A percentile compares a stretch with the other conserved stretches of the same genome.
Conservation (phyloP, 352 stramenopile genomes). For the Globisporangium lucens region DNA sequence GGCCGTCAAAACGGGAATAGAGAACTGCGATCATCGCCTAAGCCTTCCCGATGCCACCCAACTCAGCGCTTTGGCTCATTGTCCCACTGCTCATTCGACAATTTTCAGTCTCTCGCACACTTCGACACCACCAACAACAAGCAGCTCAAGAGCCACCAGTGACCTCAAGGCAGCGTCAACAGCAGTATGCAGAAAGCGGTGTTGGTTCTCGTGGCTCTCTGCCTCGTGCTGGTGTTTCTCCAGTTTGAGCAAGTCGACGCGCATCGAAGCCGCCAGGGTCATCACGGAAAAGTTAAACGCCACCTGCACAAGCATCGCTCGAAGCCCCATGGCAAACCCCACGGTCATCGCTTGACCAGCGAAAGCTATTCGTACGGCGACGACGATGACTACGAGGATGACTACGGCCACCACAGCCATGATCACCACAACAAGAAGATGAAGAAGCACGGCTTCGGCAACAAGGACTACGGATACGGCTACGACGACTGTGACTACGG, state of each 20-base stretch:
- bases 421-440: too few relatives aligned
- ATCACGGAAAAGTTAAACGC: background rate
- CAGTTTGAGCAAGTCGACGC: background rate
- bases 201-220: background rate
- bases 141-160: too few relatives aligned
- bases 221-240: background rate
- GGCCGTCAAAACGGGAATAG: too few relatives aligned
- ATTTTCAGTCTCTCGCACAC: background rate
- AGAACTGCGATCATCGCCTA: too few relatives aligned
- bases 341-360: background rate
- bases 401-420: too few relatives aligned
- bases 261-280: background rate
- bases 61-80: too few relatives aligned
- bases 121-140: background rate
- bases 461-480: too few relatives aligned
- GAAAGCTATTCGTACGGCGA: background rate
- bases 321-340: background rate
- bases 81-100: background rate
- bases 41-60: too few relatives aligned
- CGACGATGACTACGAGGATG: too few relatives aligned
- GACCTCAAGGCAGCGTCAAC: background rate
- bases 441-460: too few relatives aligned
- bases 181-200: background rate
- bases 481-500: too few relatives aligned
- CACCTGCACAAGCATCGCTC: background rate